Conservation (phyloP, 306 rosid genomes). For the Castanospermum australe region DNA sequence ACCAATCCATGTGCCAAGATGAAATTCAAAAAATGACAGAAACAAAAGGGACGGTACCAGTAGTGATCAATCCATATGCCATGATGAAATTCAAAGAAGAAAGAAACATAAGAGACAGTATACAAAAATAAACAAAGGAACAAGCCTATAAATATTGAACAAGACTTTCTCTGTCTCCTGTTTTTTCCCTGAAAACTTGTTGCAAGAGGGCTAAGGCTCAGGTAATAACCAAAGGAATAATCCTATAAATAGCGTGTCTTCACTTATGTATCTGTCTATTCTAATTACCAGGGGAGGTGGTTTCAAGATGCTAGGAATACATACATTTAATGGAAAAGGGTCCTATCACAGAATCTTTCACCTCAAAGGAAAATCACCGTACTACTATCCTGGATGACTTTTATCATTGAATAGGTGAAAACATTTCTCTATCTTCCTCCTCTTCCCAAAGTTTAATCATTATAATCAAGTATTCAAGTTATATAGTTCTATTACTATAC, state of each 20-base stretch:
- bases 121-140: background rate
- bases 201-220: background rate
- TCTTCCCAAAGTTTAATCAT: background rate
- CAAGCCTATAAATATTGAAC: background rate
- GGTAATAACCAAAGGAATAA: no score
- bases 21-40: background rate
- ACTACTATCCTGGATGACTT: background rate
- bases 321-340: background rate
- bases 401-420: background rate
- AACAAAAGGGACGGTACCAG: background rate
- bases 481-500: background rate
- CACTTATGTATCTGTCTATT: background rate
- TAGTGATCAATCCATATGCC: background rate
- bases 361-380: background rate
- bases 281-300: background rate
- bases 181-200: background rate
- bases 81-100: background rate
- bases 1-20: background rate
- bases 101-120: slow-evolving; percentile 3
- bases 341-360: background rate
- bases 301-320: background rate
- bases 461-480: background rate
- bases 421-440: background rate
- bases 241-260: background rate
- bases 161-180: background rate